Base-by-base conservation (phyloP, 148 eudicot species). In the Rhododendron ovatum region DNA sequence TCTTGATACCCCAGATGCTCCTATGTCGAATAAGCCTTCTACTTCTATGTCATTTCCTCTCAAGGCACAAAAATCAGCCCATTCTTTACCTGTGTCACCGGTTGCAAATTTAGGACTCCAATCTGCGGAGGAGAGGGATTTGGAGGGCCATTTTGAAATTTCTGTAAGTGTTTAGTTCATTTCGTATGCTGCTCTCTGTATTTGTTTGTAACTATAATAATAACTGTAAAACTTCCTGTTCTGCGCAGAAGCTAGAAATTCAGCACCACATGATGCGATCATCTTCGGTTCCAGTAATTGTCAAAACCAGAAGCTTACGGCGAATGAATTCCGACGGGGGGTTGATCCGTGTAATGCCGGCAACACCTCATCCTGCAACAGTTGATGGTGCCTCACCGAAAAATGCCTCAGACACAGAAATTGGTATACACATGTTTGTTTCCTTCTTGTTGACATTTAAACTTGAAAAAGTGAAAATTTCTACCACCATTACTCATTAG, bases 11-110 rank as follows among this genome's bases (percentile, higher is more conserved):
- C 92, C 93, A 47, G 91, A 90, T 9, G 75, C 79, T 18, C 84
- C 89, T 75, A 82, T 82, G 79, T 90, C 88, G 18, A 91, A 84
- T 89, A 87, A 88, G 83, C 93, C 91, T 11, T 89, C 91, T 33
- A 89, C 93, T 77, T 91, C 93, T 35, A 84, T 88, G 79, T 86
- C 93, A 55, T 89, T 86, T 88, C 89, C 93, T 82, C 88, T 89
- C 73, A 91, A 41, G 45, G 45, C 45, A 90, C 87, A 91, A 87
- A 89, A 89, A 88, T 83, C 89, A 65, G 89, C 86, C 9, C 88
- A 88, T 87, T 91, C 93, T 33, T 65, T 91, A 63, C 93, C 93
- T 3, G 92, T 83, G 45, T 90, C 93, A 63, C 93, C 93, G 59
- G 59, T 87, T 83, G 88, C 89, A 74, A 84, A 84, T 86, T 83